Percentiles rank a stretch among this genome's conserved stretches.
Conservation (phyloP, 2,329 filamentous ascomycete genomes). For the Ophiostoma piceae region DNA sequence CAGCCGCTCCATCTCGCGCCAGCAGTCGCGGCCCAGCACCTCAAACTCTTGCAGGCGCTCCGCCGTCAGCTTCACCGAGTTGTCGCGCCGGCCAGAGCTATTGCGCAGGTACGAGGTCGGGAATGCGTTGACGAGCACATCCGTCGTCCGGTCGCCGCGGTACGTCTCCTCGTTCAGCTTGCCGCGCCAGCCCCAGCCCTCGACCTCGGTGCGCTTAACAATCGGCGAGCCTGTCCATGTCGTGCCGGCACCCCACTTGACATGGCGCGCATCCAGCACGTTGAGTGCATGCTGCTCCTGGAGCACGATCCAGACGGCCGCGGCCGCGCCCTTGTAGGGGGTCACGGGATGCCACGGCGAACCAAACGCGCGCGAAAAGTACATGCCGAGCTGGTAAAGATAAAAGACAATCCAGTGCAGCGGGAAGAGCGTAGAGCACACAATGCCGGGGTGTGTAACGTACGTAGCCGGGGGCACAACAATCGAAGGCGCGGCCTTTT, state of each 20-base stretch:
- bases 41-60: slow-evolving; percentile 59
- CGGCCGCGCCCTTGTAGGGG: slow-evolving; percentile 70
- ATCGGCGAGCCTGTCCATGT: slow-evolving; percentile 52
- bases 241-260: slow-evolving; percentile 81
- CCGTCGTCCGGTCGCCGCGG: slow-evolving; percentile 43
- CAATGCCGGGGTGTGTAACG: slow-evolving; percentile 79
- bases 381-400: slow-evolving; percentile 63
- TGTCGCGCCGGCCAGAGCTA: slow-evolving; percentile 54
- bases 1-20: slow-evolving; percentile 68
- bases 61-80: slow-evolving; percentile 53
- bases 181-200: slow-evolving; percentile 76
- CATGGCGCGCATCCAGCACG: slow-evolving; percentile 46
- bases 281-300: slow-evolving; percentile 59
- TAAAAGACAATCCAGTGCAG: slow-evolving; percentile 64
- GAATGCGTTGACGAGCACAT: slow-evolving; percentile 32
- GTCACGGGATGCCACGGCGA: slow-evolving; percentile 81
- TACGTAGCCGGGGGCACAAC: slow-evolving; percentile 57
- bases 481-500: slow-evolving; percentile 28
- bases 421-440: slow-evolving; percentile 74
- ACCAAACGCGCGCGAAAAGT: slow-evolving; percentile 68
- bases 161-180: slow-evolving; percentile 45
- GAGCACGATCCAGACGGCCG: slow-evolving; percentile 74
- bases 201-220: slow-evolving; percentile 73
- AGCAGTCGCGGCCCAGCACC: slow-evolving; percentile 54
- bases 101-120: slow-evolving; percentile 38